Percentiles rank a stretch among this genome's conserved stretches.
Evolutionary conservation across 2,329 filamentous ascomycete genomes (phyloP).

Genomic region (Neonectria faginata): DNA sequence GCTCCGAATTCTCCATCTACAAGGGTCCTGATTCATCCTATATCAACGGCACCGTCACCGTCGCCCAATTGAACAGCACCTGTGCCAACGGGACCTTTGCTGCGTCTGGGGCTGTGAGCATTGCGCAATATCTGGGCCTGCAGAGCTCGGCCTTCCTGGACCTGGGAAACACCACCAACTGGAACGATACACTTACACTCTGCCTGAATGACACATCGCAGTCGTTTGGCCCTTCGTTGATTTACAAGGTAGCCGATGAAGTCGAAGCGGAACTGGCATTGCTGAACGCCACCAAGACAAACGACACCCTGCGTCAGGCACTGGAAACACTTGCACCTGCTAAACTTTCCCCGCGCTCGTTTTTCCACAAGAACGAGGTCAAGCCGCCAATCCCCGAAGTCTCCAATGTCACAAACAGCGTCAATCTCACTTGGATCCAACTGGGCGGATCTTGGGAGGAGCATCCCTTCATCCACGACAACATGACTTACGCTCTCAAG

Average conservation of each 20-base stretch:
- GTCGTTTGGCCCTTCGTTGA: constrained; percentile 45
- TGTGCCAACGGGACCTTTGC: constrained; percentile 48
- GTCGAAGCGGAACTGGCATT: constrained; percentile 25
- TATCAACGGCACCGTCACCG: constrained; percentile 54
- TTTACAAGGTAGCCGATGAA: constrained; percentile 45
- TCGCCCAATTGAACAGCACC: constrained; percentile 34
- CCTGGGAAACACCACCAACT: constrained; percentile 48
- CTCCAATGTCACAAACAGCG: constrained; percentile 47
- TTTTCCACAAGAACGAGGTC: constrained; percentile 6
- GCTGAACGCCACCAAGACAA: constrained; percentile 24
- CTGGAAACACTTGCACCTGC: constrained; percentile 1
- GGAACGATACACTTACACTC: constrained; percentile 48
- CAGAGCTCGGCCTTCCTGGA: constrained; percentile 39
- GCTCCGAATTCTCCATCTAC: constrained; percentile 51
- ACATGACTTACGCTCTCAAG: constrained; percentile 52
- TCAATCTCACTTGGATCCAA: constrained; percentile 50
- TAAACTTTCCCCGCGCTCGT: neutral
- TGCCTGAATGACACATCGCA: constrained; percentile 50
- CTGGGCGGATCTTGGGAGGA: constrained; percentile 57
- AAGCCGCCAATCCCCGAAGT: constrained; percentile 11
- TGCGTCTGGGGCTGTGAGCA: constrained; percentile 43
- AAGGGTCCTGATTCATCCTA: constrained; percentile 53
- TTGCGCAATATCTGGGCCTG: constrained; percentile 48
- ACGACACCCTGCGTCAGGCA: constrained; percentile 11
- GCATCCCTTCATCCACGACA: constrained; percentile 54